These are phyloP conservation scores for Linaria vulgaris DNA, from an alignment of 257 asterid species.

Conservation along the genomic window DNA sequence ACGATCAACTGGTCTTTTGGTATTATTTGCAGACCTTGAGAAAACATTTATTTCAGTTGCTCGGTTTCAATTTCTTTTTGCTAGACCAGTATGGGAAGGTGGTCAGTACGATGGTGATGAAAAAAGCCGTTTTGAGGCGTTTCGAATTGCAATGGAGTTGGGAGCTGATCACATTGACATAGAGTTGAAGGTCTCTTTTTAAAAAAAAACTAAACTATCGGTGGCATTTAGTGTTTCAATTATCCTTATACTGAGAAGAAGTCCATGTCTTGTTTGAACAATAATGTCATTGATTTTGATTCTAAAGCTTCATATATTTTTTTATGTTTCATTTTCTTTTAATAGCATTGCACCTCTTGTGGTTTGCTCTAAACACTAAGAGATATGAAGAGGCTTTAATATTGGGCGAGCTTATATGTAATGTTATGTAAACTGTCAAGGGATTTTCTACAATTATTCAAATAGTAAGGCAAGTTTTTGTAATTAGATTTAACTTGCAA, in stretches of 20 bases:
- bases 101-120: constrained; percentile 92
- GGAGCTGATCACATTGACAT: constrained; percentile 98
- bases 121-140: constrained; percentile 55
- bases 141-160: constrained; percentile 81
- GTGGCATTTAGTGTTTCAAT: too few relatives aligned
- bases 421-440: too few relatives aligned
- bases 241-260: too few relatives aligned
- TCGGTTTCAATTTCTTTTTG: constrained; percentile 25
- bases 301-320: constrained; percentile 17
- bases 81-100: constrained; percentile 97
- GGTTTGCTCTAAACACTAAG: too few relatives aligned
- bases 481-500: too few relatives aligned
- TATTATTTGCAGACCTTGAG: background rate
- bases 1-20: too few relatives aligned
- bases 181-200: constrained; percentile 73
- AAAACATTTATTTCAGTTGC: constrained; percentile 17
- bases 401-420: too few relatives aligned
- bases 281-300: constrained; percentile 11
- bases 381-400: too few relatives aligned
- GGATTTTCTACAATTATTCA: too few relatives aligned
- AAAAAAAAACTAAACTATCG: too few relatives aligned
- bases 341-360: too few relatives aligned
- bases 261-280: constrained; percentile 3
- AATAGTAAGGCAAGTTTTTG: too few relatives aligned
- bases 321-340: constrained; percentile 6